Evolutionary conservation across 75 land plant species (phyloP), one percentile per base, ranked within the genome.

Genomic region (Selaginella tamariscina): DNA sequence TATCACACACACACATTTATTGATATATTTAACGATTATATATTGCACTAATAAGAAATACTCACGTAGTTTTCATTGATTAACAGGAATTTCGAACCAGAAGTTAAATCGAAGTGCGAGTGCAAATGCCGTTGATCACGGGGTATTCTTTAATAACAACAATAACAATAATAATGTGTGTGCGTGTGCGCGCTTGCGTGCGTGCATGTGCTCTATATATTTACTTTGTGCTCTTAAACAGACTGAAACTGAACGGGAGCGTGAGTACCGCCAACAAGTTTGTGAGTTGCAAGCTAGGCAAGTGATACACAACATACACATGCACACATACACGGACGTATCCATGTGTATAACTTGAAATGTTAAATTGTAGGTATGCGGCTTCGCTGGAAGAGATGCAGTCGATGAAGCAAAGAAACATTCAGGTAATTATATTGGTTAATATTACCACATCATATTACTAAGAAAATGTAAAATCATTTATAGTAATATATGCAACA

Each of bases 231-330:
- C 49, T 39, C 15, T 39, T 15, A 39, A 39, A 39, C 49, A 39
- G 49, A 39, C 11, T 15, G 49, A 39, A 39, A 39, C 20, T 72
- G 31, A 24, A 64, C 75, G 11, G 80, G 81, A 79, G 39, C 60
- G 74, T 56, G 81, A 79, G 0, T 74, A 66, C 55, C 65, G 77
- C 39, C 67, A 60, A 0, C 80, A 79, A 56, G 75, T 79, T 67
- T 24, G 65, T 29, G 81, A 77, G 27, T 62, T 79, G 69, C 80
- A 79, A 66, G 49, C 29, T 67, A 75, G 79, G 79, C 75, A 70
- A 56, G 32, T n/a, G 55, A 68, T 44, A 24, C n/a, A 59, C n/a
- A n/a, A n/a, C n/a, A n/a, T n/a, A n/a, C n/a, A n/a, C n/a, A n/a
- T n/a, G n/a, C n/a, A n/a, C n/a, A n/a, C n/a, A n/a, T n/a, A n/a